Evolutionary conservation across 2,329 filamentous ascomycete species (phyloP).

Genomic region (Exophiala aquamarina): DNA sequence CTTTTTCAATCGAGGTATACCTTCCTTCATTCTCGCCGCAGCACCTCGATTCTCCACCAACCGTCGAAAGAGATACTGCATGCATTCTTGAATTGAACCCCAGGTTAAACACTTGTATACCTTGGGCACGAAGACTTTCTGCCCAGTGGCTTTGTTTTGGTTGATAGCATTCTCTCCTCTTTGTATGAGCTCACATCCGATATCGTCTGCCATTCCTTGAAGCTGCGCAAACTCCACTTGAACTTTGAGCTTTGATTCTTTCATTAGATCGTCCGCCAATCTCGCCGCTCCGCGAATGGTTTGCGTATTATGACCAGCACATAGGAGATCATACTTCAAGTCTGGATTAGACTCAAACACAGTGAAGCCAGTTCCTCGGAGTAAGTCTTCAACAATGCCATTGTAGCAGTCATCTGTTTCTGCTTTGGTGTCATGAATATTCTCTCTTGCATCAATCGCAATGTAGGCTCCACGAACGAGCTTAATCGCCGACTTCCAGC

Average conservation of each 20-base stretch:
- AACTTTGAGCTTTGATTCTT: constrained; percentile 42
- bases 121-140: constrained; percentile 37
- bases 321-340: constrained; percentile 51
- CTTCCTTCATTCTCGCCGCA: constrained; percentile 61
- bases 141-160: constrained; percentile 26
- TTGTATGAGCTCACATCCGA: constrained; percentile 60
- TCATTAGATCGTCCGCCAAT: constrained; percentile 46
- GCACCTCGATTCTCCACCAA: constrained; percentile 75
- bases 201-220: constrained; percentile 94
- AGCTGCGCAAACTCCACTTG: constrained; percentile 72
- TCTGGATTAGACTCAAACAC: constrained; percentile 39
- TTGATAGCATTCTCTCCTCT: constrained; percentile 27
- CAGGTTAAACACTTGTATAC: constrained; percentile 62
- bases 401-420: constrained; percentile 56
- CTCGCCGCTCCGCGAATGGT: constrained; percentile 54
- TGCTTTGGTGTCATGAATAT: constrained; percentile 49
- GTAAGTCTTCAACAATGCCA: constrained; percentile 53
- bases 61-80: constrained; percentile 62
- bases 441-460: constrained; percentile 45
- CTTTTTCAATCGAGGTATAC: constrained; percentile 61
- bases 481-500: constrained; percentile 54
- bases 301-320: constrained; percentile 60
- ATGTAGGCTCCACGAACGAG: constrained; percentile 57
- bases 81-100: constrained; percentile 60
- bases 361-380: constrained; percentile 44